A percentile compares a stretch with the other conserved stretches of the same genome.
Conservation (phyloP, 306 rosid genomes). For the Potentilla sterilis region DNA sequence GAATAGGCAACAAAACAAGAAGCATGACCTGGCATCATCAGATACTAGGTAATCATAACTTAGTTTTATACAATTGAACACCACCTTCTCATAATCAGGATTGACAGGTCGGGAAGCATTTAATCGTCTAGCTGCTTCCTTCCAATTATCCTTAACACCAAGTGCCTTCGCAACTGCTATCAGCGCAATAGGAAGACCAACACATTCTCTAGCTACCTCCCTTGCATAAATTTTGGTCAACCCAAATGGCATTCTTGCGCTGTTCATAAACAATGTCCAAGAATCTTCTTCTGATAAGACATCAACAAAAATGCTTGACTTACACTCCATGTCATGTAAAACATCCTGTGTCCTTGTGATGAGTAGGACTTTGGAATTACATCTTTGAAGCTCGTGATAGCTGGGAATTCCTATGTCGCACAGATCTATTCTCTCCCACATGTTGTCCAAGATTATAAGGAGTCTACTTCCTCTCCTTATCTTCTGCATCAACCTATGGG, state of each 20-base stretch:
- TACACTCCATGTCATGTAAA: not conserved
- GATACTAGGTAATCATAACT: not conserved
- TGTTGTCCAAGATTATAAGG: slow-evolving; percentile 25
- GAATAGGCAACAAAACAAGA: not conserved
- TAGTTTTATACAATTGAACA: not conserved
- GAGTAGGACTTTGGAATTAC: slow-evolving; percentile 20
- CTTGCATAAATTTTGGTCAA: not conserved
- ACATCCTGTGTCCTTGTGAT: not conserved
- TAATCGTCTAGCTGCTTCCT: not conserved
- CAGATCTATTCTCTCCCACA: slow-evolving; percentile 11
- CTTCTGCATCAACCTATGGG: not conserved
- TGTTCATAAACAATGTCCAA: slow-evolving; percentile 7
- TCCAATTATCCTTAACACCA: not conserved
- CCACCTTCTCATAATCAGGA: not conserved
- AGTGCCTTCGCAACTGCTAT: not conserved
- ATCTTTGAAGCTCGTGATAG: not conserved
- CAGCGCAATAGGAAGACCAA: not conserved
- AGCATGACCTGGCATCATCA: not conserved
- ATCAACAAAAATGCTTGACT: too few relatives aligned
- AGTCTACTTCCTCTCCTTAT: not conserved
- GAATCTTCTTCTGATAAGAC: slow-evolving; percentile 12
- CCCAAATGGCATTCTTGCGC: not conserved
- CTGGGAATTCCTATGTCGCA: slow-evolving; percentile 15
- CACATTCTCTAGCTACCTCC: not conserved
- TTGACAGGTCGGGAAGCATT: not conserved